phyloP scores from a whole-genome alignment of 179 eudicot genomes.

The Drosera spatulata region DNA sequence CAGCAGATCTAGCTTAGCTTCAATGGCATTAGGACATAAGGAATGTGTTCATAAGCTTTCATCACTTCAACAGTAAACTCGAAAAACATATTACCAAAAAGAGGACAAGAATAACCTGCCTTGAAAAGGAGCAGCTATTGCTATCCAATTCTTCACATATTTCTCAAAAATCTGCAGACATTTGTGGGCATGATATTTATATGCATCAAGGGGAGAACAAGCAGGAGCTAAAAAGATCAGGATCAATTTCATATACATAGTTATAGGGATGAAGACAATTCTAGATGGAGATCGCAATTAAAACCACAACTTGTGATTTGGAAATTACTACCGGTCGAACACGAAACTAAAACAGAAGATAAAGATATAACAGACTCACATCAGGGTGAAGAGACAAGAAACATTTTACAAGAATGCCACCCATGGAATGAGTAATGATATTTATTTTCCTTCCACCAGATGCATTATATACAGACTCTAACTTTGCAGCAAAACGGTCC shows the following conservation, averaged over 20 bases:
- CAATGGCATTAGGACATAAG: too few species aligned
- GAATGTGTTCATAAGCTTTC: neutral
- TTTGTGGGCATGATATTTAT: neutral
- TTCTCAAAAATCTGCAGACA: constrained; percentile 75
- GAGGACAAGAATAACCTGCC: constrained; percentile 37
- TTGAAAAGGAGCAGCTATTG: constrained; percentile 91
- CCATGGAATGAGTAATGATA: constrained; percentile 92
- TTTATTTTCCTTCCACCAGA: constrained; percentile 88
- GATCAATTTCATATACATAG: neutral
- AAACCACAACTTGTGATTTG: too few species aligned
- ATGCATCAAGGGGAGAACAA: too few species aligned
- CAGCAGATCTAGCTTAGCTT: too few species aligned
- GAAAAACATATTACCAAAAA: neutral
- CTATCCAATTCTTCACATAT: constrained; percentile 95
- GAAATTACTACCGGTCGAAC: neutral
- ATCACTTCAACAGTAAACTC: neutral
- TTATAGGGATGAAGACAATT: neutral
- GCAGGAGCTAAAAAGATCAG: too few species aligned
- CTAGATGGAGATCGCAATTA: too few species aligned
- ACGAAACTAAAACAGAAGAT: neutral
- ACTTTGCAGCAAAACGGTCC: constrained; percentile 60
- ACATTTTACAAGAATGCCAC: constrained; percentile 90
- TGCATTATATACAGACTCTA: constrained; percentile 68
- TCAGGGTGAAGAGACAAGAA: constrained; percentile 77
- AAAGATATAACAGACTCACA: constrained; percentile 30